Evolutionary conservation across 1,284 basidiomycete genomes (phyloP), one percentile per base, ranked within the genome.

Genomic region (Wolfiporia cocos): DNA sequence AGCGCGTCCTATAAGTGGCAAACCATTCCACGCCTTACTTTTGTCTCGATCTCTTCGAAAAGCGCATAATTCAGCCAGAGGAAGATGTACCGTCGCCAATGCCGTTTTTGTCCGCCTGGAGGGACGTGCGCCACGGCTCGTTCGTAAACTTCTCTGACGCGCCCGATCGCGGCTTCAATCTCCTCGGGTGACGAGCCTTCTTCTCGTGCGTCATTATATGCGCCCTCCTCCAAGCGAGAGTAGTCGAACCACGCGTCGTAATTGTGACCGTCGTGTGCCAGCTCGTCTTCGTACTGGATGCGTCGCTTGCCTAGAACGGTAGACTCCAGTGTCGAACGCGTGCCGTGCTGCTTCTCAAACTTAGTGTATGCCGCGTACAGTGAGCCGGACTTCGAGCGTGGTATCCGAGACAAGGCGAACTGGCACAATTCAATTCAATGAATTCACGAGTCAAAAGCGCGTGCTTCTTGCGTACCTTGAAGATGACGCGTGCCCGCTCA

Each of bases 181-280:
- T 87, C 85, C 40, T 83, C 84, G 7, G 72, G 57, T 0, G 81
- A 79, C 3, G 72, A 73, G 6, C 86, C 90, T 49, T 93, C 91
- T 32, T 88, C 85, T 53, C 71, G 75, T 30, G 88, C 67, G 41
- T 90, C 81, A 20, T 76, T 70, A 53, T 82, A 78, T 0, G 92
- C 89, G 31, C 86, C 89, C 63, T 99, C 96, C 61, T 99, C 95
- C 17, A 99, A 64, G 3, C 93, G 77, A 10, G 92, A 78, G 55
- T 96, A 96, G 57, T 98, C 96, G 61, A 98, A 98, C 96, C 96
- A 99, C 1, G 89, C 87, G 63, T 99, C 95, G 57, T 98, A 99
- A 63, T 98, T 96, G 28, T 84, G 80, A 1, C 87, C 80, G 50
- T 96, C 92, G 48, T 93, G 86, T 5, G 78, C 65, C 2, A 97